Conservation (phyloP, 2,329 filamentous ascomycete species). For the Penicillium palitans region DNA sequence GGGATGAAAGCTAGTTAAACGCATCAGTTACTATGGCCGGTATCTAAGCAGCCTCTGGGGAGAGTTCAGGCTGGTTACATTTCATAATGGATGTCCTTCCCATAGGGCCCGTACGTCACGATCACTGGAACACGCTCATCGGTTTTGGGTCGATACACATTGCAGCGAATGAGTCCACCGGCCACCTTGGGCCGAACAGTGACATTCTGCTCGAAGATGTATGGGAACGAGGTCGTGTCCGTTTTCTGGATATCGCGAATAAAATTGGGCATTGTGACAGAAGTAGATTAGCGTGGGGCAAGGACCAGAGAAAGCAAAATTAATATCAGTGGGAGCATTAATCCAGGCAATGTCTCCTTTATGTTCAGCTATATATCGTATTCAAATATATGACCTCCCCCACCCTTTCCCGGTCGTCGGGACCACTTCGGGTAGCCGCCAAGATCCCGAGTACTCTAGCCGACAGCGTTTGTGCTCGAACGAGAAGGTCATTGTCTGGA, state of each 20-base stretch:
- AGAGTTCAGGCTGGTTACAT: too few relatives aligned
- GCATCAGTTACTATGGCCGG: too few relatives aligned
- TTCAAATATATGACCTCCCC: neutral
- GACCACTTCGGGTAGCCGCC: neutral
- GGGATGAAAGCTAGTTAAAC: too few relatives aligned
- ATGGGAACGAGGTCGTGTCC: constrained; percentile 40
- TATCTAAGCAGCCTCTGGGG: too few relatives aligned
- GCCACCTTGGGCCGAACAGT: constrained; percentile 45
- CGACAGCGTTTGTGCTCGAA: too few relatives aligned
- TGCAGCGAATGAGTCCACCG: constrained; percentile 50
- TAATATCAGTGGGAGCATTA: neutral
- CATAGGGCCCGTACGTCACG: too few relatives aligned
- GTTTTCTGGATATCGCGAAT: constrained; percentile 32
- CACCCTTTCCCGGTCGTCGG: neutral
- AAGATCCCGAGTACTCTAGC: neutral
- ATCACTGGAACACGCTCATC: neutral
- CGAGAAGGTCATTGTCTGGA: too few relatives aligned
- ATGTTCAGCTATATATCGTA: neutral
- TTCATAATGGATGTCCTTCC: too few relatives aligned
- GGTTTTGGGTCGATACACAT: constrained; percentile 53
- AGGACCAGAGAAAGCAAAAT: neutral
- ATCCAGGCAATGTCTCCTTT: neutral
- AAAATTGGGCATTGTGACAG: neutral
- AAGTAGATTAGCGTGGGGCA: neutral
- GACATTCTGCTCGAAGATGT: constrained; percentile 54